Conservation (phyloP, 306 rosid genomes). For the Vicia faba region DNA sequence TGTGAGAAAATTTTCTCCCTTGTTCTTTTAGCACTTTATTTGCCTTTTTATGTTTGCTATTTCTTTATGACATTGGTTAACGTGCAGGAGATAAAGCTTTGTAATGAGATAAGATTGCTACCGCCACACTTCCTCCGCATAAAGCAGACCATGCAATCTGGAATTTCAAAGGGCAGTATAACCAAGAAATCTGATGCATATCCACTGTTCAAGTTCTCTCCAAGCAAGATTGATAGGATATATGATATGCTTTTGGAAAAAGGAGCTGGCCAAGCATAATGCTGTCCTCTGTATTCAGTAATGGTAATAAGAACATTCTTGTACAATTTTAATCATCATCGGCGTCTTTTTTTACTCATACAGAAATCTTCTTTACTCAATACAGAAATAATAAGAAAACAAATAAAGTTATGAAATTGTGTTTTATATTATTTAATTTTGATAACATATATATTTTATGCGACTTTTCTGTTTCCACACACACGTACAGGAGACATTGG, state of each 20-base stretch:
- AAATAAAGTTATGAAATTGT: too few species aligned
- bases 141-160: slow-evolving; percentile 56
- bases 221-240: slow-evolving; percentile 75
- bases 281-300: slow-evolving; percentile 14
- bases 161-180: slow-evolving; percentile 60
- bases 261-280: slow-evolving; percentile 48
- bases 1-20: slow-evolving; percentile 49
- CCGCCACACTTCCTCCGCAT: slow-evolving; percentile 78
- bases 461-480: too few species aligned
- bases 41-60: neutral
- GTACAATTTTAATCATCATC: neutral
- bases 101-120: slow-evolving; percentile 69
- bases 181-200: slow-evolving; percentile 69
- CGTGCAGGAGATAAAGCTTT: slow-evolving; percentile 70
- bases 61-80: slow-evolving; percentile 13
- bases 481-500: too few species aligned
- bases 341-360: too few species aligned
- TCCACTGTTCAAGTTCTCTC: slow-evolving; percentile 64
- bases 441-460: too few species aligned
- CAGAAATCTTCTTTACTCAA: neutral
- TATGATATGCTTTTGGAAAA: slow-evolving; percentile 71
- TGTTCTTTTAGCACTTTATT: neutral
- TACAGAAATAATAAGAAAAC: neutral
- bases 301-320: slow-evolving; percentile 3
- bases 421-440: too few species aligned